Base-by-base conservation (phyloP, 1,284 basidiomycete genomes). In the Irpex sp. region DNA sequence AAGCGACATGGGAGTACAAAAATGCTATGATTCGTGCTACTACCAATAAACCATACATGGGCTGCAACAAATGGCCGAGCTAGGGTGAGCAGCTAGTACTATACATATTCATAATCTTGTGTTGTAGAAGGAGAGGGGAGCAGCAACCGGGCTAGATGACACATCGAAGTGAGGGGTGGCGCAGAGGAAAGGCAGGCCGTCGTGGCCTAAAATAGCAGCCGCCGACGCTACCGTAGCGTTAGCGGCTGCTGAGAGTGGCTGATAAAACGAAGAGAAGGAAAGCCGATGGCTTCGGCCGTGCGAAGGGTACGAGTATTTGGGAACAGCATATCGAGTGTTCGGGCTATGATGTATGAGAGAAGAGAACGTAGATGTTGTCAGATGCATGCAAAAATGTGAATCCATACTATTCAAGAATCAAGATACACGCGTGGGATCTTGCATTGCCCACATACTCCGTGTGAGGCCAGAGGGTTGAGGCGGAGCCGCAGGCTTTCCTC, bases 391-490 rank as follows among this genome's bases (percentile, higher is more conserved):
- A 17, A 34, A 9, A 13, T 11, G 26, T 56, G 26, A 15, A 56
- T 1, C 31, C 54, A 9, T 15, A 9, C 11, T 36, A 21, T 56
- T n/a, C n/a, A n/a, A n/a, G n/a, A n/a, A n/a, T 56, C 31, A 56
- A 36, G 26, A 60, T 19, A 36, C 54, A 11, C 65, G 62, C 60
- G 61, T 63, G 9, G 63, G 40, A 4, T 66, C 63, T 44, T 63
- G 62, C 58, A 62, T 59, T 1, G 37, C 60, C 65, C 65, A 64
- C 37, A 66, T 62, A 34, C 47, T 58, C 7, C 65, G 60, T 21
- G 63, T 52, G 9, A 66, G 51, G 6, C 57, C 65, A 6, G 65
- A 64, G 26, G 31, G 52, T n/a, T 57, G 54, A 6, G 61, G 17
- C 11, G 19, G 57, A 31, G 34, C 49, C 47, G 57, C 38, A 6